A percentile compares a stretch with the other conserved stretches of the same genome.
phyloP scores from a whole-genome alignment of 345 rosid genomes.

The Laguncularia racemosa region DNA sequence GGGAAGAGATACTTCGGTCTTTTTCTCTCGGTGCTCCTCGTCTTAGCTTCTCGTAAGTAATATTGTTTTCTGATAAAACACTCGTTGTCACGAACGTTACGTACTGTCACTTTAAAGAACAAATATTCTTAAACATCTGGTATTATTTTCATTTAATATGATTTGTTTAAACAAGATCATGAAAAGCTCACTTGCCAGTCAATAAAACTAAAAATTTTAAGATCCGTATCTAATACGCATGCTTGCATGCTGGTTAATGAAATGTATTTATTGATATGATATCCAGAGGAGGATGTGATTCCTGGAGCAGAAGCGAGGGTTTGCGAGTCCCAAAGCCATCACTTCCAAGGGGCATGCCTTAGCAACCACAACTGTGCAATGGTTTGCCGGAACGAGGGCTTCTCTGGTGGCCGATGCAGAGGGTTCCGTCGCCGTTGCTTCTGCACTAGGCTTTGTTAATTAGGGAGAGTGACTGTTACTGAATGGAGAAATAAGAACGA shows the following conservation, averaged over 20 bases:
- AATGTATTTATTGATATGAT: not conserved
- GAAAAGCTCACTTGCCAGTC: too few relatives aligned
- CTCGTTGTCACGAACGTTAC: too few relatives aligned
- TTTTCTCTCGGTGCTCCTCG: slow-evolving; percentile 26
- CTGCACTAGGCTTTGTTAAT: slow-evolving; percentile 29
- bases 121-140: too few relatives aligned
- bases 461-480: not conserved
- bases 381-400: slow-evolving; percentile 31
- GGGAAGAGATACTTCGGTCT: slow-evolving; percentile 15
- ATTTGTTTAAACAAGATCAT: too few relatives aligned
- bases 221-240: too few relatives aligned
- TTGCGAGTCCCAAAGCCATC: slow-evolving; percentile 29
- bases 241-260: too few relatives aligned
- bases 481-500: not conserved
- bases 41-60: slow-evolving; percentile 23
- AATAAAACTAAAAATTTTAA: too few relatives aligned
- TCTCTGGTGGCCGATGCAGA: slow-evolving; percentile 30
- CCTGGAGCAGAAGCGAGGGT: slow-evolving; percentile 20
- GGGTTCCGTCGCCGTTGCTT: slow-evolving; percentile 34
- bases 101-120: too few relatives aligned
- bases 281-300: slow-evolving; percentile 20
- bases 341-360: slow-evolving; percentile 20
- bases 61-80: too few relatives aligned
- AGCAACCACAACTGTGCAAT: slow-evolving; percentile 25
- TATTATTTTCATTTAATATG: too few relatives aligned